Percentiles rank a stretch among this genome's conserved stretches.
Conservation (phyloP, 1,139 yeast genomes). For the Scheffersomyces parashehatae region DNA sequence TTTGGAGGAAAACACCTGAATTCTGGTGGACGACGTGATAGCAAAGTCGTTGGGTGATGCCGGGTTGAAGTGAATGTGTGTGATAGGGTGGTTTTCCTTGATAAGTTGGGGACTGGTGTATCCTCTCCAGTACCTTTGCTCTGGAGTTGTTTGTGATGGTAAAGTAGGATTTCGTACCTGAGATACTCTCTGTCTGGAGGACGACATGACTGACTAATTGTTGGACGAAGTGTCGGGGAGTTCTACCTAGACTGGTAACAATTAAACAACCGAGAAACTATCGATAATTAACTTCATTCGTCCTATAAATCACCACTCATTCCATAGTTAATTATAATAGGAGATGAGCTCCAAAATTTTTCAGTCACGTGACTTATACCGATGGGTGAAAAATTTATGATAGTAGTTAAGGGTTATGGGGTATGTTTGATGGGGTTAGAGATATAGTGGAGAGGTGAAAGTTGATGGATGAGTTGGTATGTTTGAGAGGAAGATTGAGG, state of each 20-base stretch:
- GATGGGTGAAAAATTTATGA: no score
- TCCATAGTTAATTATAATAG: conserved; percentile 4
- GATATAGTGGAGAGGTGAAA: no score
- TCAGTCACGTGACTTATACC: conserved; percentile 4
- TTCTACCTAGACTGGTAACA: no score
- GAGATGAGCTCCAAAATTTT: conserved; percentile 12
- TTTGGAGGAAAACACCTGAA: conserved; percentile 88
- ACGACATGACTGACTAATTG: conserved; percentile 59
- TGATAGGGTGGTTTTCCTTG: conserved; percentile 90
- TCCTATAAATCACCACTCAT: no score
- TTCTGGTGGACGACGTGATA: conserved; percentile 86
- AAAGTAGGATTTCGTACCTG: conserved; percentile 71
- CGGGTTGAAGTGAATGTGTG: conserved; percentile 87
- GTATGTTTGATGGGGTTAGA: no score
- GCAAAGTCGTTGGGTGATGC: conserved; percentile 89
- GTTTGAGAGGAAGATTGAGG: no score
- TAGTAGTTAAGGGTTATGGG: no score
- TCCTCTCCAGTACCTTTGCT: conserved; percentile 92
- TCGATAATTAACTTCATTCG: no score
- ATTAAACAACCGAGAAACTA: no score
- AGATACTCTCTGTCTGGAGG: conserved; percentile 67
- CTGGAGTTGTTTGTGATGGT: conserved; percentile 86
- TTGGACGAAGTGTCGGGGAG: no score
- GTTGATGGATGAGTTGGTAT: no score
- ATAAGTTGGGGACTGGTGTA: conserved; percentile 81